Evolutionary conservation across 768 basidiomycete species (phyloP).

Genomic region (Pilatotrama ljubarskyi): DNA sequence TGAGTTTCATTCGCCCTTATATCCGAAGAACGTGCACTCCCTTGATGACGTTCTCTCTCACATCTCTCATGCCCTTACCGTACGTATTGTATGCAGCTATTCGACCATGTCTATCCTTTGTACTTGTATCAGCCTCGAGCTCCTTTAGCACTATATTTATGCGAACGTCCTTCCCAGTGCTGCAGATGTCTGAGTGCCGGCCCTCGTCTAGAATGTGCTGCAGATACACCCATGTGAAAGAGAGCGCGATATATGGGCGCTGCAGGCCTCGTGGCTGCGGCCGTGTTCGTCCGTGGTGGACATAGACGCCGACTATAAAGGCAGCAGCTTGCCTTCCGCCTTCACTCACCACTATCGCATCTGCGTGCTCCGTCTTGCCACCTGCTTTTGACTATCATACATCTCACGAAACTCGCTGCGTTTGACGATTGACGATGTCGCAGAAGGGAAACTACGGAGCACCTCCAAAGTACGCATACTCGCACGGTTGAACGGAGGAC

Average conservation of each 20-base stretch:
- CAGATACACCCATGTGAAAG: neutral
- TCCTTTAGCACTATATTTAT: too few relatives aligned
- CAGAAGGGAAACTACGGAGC: constrained; percentile 22
- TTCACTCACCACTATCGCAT: neutral
- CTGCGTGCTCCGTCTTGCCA: neutral
- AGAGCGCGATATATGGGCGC: constrained; percentile 1
- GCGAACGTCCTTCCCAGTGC: too few relatives aligned
- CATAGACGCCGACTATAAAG: constrained; percentile 6
- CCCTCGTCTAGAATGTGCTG: neutral
- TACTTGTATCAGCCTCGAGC: constrained; percentile 1
- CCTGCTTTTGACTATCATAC: neutral
- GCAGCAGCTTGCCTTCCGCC: constrained; percentile 1
- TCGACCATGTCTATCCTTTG: neutral
- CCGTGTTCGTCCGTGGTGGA: constrained; percentile 9
- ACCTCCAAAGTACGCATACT: constrained; percentile 19
- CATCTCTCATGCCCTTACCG: neutral
- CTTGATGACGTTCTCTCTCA: neutral
- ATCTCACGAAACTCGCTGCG: neutral
- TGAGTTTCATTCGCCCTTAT: too few relatives aligned
- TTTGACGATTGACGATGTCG: constrained; percentile 11
- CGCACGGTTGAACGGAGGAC: constrained; percentile 3
- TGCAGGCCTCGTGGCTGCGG: constrained; percentile 13
- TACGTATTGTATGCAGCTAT: constrained; percentile 1
- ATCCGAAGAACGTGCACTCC: too few relatives aligned
- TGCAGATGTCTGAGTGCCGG: too few relatives aligned